These are phyloP conservation scores for Linum lewisii DNA, from an alignment of 345 rosid species.

Conservation along the genomic window DNA sequence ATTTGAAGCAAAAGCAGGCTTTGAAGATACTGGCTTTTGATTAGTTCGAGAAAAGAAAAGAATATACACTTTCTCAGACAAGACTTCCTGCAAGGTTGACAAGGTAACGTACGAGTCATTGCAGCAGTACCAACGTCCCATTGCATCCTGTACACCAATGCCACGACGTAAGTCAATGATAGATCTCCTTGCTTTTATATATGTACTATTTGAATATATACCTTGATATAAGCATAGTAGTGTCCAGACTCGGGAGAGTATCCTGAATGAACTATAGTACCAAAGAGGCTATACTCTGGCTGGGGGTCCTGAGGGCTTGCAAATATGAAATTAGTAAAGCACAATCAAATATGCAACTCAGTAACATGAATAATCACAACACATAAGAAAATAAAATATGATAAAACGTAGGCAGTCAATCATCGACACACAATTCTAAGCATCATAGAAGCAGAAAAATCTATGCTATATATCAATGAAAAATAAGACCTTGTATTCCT, in stretches of 20 bases:
- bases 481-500: too few relatives aligned
- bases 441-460: too few relatives aligned
- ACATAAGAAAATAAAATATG: neutral
- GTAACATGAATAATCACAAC: neutral
- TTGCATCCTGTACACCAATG: slow-evolving; percentile 51
- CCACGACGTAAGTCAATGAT: slow-evolving; percentile 16
- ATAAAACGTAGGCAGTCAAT: neutral
- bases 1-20: slow-evolving; percentile 14
- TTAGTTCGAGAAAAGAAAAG: slow-evolving; percentile 77
- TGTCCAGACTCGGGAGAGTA: slow-evolving; percentile 90
- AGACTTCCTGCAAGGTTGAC: slow-evolving; percentile 73
- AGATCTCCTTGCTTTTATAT: slow-evolving; percentile 2
- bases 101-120: slow-evolving; percentile 67
- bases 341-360: slow-evolving; percentile 4
- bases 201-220: slow-evolving; percentile 4
- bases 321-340: neutral
- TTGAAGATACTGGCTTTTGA: slow-evolving; percentile 45
- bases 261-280: slow-evolving; percentile 93
- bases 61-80: slow-evolving; percentile 90
- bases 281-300: slow-evolving; percentile 87
- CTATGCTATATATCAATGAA: too few relatives aligned
- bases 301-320: slow-evolving; percentile 49
- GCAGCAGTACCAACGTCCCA: slow-evolving; percentile 91
- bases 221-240: slow-evolving; percentile 96
- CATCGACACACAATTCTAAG: too few relatives aligned